Conservation (phyloP, 139 green algal genomes). For the Coccomyxa sp. region DNA sequence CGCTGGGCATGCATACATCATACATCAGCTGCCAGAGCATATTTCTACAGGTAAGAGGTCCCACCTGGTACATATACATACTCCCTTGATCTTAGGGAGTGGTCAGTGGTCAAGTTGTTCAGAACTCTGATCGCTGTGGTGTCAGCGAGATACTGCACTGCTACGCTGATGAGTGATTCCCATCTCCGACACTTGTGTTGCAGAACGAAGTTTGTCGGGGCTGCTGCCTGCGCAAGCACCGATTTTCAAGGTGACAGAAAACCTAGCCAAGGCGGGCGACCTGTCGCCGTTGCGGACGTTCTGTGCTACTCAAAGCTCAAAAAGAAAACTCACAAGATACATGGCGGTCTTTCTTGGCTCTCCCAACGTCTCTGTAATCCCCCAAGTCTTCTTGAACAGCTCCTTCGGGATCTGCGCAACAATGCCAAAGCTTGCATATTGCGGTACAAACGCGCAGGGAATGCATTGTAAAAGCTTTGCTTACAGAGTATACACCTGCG, state of each 20-base stretch:
- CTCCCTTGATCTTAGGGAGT: slow-evolving; percentile 27
- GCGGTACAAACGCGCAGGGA: no score
- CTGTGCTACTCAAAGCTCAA: not conserved
- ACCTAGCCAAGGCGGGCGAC: not conserved
- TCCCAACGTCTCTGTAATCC: not conserved
- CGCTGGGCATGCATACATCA: not conserved
- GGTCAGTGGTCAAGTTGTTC: slow-evolving; percentile 46
- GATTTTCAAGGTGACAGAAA: not conserved
- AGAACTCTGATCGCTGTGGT: slow-evolving; percentile 25
- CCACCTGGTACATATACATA: slow-evolving; percentile 37
- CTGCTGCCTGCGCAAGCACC: not conserved
- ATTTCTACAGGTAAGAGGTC: not conserved
- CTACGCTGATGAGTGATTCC: not conserved
- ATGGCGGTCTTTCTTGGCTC: not conserved
- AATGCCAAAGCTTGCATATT: no score
- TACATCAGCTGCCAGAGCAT: not conserved
- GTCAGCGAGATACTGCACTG: slow-evolving; percentile 3
- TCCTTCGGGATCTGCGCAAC: no score
- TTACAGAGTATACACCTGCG: no score
- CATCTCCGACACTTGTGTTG: not conserved
- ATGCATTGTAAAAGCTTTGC: no score
- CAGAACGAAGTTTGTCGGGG: not conserved
- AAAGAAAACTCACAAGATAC: not conserved
- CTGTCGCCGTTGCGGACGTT: not conserved
- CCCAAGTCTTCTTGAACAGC: not conserved